A percentile compares a stretch with the other conserved stretches of the same genome.
Evolutionary conservation across 1,284 basidiomycete species (phyloP).

Genomic region (Neonothopanus nambi): DNA sequence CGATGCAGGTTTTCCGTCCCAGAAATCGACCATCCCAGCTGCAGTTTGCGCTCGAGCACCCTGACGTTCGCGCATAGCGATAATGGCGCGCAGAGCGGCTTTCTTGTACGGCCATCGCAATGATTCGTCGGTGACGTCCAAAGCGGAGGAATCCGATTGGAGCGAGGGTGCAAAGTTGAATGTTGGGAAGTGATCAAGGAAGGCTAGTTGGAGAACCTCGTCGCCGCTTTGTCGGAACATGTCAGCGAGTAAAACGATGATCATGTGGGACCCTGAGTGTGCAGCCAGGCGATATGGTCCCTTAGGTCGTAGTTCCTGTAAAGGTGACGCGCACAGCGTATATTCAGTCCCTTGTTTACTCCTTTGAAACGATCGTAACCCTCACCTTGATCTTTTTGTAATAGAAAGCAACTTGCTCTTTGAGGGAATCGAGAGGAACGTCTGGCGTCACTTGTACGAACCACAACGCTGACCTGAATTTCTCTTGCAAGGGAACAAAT

Average conservation of each 20-base stretch:
- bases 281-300: conserved; percentile 18
- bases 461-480: conserved; percentile 8
- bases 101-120: background rate
- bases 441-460: conserved; percentile 6
- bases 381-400: conserved; percentile 9
- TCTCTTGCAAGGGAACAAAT: conserved; percentile 1
- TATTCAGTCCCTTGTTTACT: background rate
- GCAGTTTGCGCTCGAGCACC: background rate
- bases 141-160: too few relatives aligned
- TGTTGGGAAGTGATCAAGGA: conserved; percentile 14
- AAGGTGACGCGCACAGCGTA: too few relatives aligned
- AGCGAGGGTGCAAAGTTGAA: background rate
- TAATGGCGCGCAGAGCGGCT: background rate
- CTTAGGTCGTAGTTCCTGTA: conserved; percentile 1
- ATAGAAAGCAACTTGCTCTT: conserved; percentile 5
- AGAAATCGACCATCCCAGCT: background rate
- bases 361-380: background rate
- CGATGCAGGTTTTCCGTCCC: background rate
- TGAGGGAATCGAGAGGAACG: background rate
- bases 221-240: conserved; percentile 8
- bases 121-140: background rate
- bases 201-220: conserved; percentile 6
- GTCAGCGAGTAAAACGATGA: conserved; percentile 6
- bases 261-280: conserved; percentile 5
- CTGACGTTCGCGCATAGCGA: background rate